Evolutionary conservation across 2,329 filamentous ascomycete genomes (phyloP).

Genomic region (Aureobasidium sp.): DNA sequence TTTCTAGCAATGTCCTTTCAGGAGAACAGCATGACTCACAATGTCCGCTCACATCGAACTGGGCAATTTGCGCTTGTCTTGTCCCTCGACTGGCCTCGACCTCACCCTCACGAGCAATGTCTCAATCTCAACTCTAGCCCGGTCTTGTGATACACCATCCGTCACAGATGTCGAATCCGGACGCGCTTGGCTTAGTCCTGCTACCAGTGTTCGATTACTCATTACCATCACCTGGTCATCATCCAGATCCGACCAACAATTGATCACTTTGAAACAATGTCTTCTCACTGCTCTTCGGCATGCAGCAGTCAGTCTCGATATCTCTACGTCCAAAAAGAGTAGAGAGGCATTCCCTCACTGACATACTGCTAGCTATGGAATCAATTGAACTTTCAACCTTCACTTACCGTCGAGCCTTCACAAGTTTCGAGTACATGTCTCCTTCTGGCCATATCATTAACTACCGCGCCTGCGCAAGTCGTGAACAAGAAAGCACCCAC

Average conservation of each 20-base stretch:
- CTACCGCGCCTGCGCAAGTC: neutral
- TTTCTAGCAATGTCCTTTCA: neutral
- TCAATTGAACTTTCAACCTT: conserved; percentile 26
- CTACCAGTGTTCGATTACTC: neutral
- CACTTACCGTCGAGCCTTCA: conserved; percentile 15
- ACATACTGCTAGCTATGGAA: conserved; percentile 23
- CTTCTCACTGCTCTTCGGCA: neutral
- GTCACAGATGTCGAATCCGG: neutral
- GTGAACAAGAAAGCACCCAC: conserved; percentile 11
- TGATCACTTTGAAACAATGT: neutral
- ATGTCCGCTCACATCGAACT: neutral
- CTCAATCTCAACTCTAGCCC: neutral
- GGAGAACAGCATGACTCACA: neutral
- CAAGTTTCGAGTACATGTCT: neutral
- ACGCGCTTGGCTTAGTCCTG: neutral
- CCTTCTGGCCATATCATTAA: conserved; percentile 10
- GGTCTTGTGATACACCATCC: neutral
- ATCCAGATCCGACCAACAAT: neutral
- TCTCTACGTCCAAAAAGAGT: neutral
- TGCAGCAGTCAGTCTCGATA: conserved; percentile 6
- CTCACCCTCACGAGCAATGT: neutral
- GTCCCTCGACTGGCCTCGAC: conserved; percentile 2
- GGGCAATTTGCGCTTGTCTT: neutral
- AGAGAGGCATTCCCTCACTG: neutral
- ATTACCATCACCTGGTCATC: neutral